Evolutionary conservation across 495 filamentous ascomycete genomes (phyloP).

Genomic region (Zalerion maritima): DNA sequence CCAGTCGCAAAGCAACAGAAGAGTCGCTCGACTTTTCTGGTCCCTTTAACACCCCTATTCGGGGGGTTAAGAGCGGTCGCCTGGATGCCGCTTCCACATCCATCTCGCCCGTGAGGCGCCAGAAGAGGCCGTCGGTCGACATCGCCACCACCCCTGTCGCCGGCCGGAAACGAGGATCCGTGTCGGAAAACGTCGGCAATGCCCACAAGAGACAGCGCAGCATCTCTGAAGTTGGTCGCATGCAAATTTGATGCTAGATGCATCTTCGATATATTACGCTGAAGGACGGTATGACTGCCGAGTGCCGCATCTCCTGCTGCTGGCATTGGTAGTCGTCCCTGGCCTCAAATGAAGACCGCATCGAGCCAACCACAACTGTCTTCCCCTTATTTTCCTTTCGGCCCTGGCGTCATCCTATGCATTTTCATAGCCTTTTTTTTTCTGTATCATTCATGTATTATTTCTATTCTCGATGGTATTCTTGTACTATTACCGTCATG

Average conservation of each 20-base stretch:
- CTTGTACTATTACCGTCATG: no score
- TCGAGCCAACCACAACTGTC: no score
- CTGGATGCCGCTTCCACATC: conserved; percentile 38
- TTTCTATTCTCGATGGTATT: no score
- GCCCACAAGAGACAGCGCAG: conserved; percentile 37
- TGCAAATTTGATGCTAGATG: conserved; percentile 9
- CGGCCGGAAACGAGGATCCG: no score
- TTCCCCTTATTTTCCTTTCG: no score
- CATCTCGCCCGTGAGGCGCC: conserved; percentile 37
- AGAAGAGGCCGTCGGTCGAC: conserved; percentile 23
- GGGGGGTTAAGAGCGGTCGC: conserved; percentile 40
- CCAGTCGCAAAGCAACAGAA: conserved; percentile 40
- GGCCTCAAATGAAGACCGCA: no score
- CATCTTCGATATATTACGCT: conserved; percentile 9
- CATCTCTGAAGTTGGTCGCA: conserved; percentile 24
- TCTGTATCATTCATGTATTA: no score
- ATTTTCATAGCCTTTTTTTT: no score
- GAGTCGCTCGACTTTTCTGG: conserved; percentile 38
- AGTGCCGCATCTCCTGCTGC: no score
- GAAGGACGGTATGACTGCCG: conserved; percentile 16
- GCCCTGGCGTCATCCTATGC: no score
- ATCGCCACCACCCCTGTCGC: conserved; percentile 26
- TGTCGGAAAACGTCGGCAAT: conserved; percentile 24
- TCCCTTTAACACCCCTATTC: conserved; percentile 35
- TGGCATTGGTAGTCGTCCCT: conserved; percentile 10